Evolutionary conservation across 75 land plant genomes (phyloP).

Genomic region (Chamaecyparis obtusa): DNA sequence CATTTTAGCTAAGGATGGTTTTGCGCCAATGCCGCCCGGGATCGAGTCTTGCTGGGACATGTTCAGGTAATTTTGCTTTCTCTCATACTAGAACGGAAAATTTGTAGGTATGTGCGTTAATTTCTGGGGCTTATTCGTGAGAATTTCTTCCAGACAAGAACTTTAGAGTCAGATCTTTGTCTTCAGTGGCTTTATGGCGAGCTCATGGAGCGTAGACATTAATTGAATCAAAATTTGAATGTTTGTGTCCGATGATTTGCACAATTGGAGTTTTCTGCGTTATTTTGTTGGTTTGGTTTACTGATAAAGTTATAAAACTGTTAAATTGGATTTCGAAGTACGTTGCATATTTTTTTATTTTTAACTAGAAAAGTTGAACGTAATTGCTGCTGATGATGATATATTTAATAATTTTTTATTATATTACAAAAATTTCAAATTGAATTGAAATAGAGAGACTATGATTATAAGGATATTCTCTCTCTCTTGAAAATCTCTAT

Average conservation of each 20-base stretch:
- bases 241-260: background rate
- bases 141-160: too few relatives aligned
- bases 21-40: conserved; percentile 42
- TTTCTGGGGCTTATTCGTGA: background rate
- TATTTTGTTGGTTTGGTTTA: too few relatives aligned
- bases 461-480: too few relatives aligned
- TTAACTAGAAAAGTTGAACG: too few relatives aligned
- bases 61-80: conserved; percentile 32
- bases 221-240: background rate
- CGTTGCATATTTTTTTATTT: too few relatives aligned
- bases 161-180: background rate
- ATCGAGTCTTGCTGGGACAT: conserved; percentile 60
- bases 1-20: conserved; percentile 46
- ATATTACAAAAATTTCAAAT: too few relatives aligned
- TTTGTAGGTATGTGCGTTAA: background rate
- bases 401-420: too few relatives aligned
- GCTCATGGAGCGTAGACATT: background rate
- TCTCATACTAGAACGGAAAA: background rate
- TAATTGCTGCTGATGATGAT: too few relatives aligned
- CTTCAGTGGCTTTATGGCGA: background rate
- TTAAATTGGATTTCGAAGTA: too few relatives aligned
- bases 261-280: background rate
- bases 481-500: too few relatives aligned
- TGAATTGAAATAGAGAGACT: too few relatives aligned
- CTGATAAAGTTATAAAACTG: too few relatives aligned